Percentiles rank a stretch among this genome's conserved stretches.
Conservation (phyloP, 139 green algal species). For the Closterium sp. region DNA sequence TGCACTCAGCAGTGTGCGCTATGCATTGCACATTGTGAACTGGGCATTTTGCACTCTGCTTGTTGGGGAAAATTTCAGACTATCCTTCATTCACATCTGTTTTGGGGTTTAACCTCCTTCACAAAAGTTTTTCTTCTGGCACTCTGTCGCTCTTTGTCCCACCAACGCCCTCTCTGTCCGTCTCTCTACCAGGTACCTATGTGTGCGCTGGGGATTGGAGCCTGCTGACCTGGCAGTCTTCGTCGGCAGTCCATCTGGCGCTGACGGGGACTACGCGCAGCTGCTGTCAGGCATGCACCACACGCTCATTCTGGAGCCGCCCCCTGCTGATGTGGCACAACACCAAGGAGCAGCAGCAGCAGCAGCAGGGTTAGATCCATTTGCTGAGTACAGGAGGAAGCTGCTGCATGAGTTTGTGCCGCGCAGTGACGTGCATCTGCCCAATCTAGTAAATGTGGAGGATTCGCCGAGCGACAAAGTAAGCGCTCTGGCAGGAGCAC, state of each 20-base stretch:
- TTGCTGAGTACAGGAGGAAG: background rate
- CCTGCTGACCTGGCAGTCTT: background rate
- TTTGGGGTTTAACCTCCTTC: too few relatives aligned
- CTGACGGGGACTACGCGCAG: background rate
- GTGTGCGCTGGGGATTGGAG: conserved; percentile 13
- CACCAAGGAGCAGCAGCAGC: background rate
- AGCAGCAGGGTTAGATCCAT: too few relatives aligned
- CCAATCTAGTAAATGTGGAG: background rate
- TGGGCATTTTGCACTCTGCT: too few relatives aligned
- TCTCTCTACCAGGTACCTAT: conserved; percentile 2
- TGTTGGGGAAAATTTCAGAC: too few relatives aligned
- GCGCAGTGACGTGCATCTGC: background rate
- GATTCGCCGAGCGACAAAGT: background rate
- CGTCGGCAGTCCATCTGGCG: background rate
- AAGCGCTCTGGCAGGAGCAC: background rate
- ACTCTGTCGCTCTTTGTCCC: too few relatives aligned
- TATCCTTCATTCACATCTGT: too few relatives aligned
- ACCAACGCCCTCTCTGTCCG: too few relatives aligned
- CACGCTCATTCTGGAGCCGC: background rate
- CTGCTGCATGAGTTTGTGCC: background rate
- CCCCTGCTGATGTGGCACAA: background rate
- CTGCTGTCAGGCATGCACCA: conserved; percentile 9
- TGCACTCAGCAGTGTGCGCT: too few relatives aligned
- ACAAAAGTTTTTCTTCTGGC: too few relatives aligned
- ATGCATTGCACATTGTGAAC: too few relatives aligned